These are phyloP conservation scores for Penicillium waksmanii DNA, from an alignment of 495 filamentous ascomycete genomes.

Conservation along the genomic window DNA sequence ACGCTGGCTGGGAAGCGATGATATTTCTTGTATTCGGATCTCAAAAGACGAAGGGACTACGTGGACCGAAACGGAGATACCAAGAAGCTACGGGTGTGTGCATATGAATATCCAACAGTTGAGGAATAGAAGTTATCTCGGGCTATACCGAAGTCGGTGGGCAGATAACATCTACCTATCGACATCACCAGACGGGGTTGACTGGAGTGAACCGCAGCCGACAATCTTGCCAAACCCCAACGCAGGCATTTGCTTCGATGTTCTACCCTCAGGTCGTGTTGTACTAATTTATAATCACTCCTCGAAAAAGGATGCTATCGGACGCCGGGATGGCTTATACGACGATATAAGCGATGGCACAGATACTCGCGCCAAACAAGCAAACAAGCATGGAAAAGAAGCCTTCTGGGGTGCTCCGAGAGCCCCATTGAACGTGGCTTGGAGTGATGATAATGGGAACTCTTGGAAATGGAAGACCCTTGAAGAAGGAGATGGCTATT, in stretches of 20 bases:
- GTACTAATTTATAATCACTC: slow-evolving; percentile 32
- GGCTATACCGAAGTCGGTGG: slow-evolving; percentile 30
- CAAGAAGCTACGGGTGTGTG: slow-evolving; percentile 27
- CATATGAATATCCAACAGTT: slow-evolving; percentile 32
- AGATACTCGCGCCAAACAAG: slow-evolving; percentile 26
- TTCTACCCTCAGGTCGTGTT: slow-evolving; percentile 27
- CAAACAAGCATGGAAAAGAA: slow-evolving; percentile 27
- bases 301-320: slow-evolving; percentile 25
- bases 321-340: slow-evolving; percentile 29
- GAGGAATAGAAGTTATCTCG: slow-evolving; percentile 26
- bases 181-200: slow-evolving; percentile 23
- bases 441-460: slow-evolving; percentile 27
- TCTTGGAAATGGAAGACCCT: slow-evolving; percentile 25
- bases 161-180: slow-evolving; percentile 29
- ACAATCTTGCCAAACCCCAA: slow-evolving; percentile 31
- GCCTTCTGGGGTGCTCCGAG: slow-evolving; percentile 33
- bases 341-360: slow-evolving; percentile 30
- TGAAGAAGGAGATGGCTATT: slow-evolving; percentile 32
- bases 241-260: slow-evolving; percentile 30
- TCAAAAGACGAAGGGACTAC: slow-evolving; percentile 24
- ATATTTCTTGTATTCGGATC: slow-evolving; percentile 26
- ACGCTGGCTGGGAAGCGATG: slow-evolving; percentile 30
- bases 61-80: slow-evolving; percentile 25
- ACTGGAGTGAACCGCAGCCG: slow-evolving; percentile 26
- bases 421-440: slow-evolving; percentile 28